Base-by-base conservation (phyloP, 805 yeast species). In the Cyberlindnera galapagoensis region DNA sequence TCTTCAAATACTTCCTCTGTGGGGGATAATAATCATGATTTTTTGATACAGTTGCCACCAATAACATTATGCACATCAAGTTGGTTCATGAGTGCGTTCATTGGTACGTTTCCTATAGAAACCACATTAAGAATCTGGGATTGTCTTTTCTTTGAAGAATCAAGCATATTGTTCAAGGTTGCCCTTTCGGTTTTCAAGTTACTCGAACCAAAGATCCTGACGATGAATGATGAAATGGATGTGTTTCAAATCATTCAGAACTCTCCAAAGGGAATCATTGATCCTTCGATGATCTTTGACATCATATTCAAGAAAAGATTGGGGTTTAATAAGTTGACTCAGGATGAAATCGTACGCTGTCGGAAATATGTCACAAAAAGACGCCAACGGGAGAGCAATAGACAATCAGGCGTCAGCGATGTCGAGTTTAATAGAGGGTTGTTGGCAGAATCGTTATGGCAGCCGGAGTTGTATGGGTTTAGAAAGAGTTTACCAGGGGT, bases 11-110 rank as follows among this genome's bases (percentile, higher is more conserved):
- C 21, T n/a, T 28, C n/a, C 9, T 16, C 21, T n/a, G 25, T 31
- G 15, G 28, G 33, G 4, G 8, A 53, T 43, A 19, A 50, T 12
- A 60, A 44, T 19, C 50, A 63, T 27, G 65, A 70, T 49, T 77
- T 84, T 39, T 65, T 90, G 20, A 67, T 74, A 11, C 79, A 81
- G 44, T 60, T 88, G 26, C 97, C 98, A 1, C 95, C 97, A 2
- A 71, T 92, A 4, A 83, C 96, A 1, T 66, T 92, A 28, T 92
- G 94, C 44, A 92, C 97, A 1, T 90, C 96, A 0, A 78, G 95
- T 34, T 92, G 98, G 98, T 92, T 92, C 52, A 90, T 92, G 97
- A 83, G 96, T 47, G 73, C 85, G n/a, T 92, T 83, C 58, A 86
- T 92, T 21, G 95, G 95, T 0, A 76, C 80, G 1, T 58, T 92